These are phyloP conservation scores for Secale cereale DNA, from an alignment of 176 grass and related monocot genomes.

Conservation along the genomic window DNA sequence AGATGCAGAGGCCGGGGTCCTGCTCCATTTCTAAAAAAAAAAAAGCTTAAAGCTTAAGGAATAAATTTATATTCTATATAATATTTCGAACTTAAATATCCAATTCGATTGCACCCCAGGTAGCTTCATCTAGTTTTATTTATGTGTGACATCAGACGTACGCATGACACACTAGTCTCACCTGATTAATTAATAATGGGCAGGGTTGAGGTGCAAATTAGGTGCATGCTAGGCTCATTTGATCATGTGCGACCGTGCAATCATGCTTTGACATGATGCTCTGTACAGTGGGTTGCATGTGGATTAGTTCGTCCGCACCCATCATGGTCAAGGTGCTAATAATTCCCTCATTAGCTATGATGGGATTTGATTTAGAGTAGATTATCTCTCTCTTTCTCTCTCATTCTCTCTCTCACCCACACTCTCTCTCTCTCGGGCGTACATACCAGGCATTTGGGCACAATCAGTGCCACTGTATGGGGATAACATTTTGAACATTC, in stretches of 20 bases:
- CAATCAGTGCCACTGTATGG: conserved; percentile 26
- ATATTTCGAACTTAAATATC: no score
- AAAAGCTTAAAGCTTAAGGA: no score
- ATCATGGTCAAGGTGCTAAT: conserved; percentile 40
- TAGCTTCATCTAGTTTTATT: not conserved
- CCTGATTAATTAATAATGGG: conserved; percentile 14
- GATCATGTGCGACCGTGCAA: conserved; percentile 31
- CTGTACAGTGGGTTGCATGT: conserved; percentile 22
- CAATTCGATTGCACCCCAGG: no score
- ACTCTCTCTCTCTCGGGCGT: not conserved
- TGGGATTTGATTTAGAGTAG: conserved; percentile 15
- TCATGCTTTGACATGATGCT: conserved; percentile 30
- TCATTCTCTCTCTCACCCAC: not conserved
- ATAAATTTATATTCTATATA: not conserved
- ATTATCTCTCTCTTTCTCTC: not conserved
- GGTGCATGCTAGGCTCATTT: conserved; percentile 7
- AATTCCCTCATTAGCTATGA: conserved; percentile 32
- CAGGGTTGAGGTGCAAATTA: conserved; percentile 14
- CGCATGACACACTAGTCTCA: not conserved
- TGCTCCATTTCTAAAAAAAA: no score
- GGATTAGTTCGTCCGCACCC: conserved; percentile 33
- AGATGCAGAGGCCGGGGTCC: no score
- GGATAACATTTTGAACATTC: conserved; percentile 2
- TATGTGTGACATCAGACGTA: not conserved
- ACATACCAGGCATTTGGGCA: conserved; percentile 26